Evolutionary conservation across 768 basidiomycete genomes (phyloP).

Genomic region (Leccinum arenicola): DNA sequence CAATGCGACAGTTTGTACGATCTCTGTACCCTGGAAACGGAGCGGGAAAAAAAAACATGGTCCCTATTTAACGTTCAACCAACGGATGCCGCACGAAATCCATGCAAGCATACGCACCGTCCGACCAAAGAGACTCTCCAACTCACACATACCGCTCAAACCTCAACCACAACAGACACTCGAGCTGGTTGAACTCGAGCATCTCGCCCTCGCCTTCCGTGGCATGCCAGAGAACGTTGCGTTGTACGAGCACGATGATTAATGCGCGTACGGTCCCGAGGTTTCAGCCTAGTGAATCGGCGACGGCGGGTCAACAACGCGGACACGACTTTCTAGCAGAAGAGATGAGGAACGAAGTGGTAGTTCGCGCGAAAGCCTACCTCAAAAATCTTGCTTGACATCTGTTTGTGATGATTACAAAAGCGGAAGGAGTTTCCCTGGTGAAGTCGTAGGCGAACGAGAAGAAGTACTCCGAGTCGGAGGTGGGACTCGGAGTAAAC

Average conservation of each 20-base stretch:
- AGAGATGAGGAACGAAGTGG: neutral
- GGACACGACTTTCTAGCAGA: conserved; percentile 63
- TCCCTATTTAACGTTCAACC: neutral
- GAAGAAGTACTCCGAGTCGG: too few species aligned
- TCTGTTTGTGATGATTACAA: too few species aligned
- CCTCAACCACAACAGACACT: conserved; percentile 77
- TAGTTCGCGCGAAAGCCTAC: neutral
- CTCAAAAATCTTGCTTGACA: too few species aligned
- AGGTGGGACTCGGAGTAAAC: too few species aligned
- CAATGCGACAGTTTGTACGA: conserved; percentile 70
- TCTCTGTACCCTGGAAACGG: conserved; percentile 58
- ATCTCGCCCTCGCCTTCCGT: conserved; percentile 71
- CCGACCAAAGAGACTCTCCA: conserved; percentile 67
- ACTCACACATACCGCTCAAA: conserved; percentile 80
- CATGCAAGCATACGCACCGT: conserved; percentile 46
- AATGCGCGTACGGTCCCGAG: conserved; percentile 63
- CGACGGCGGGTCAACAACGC: conserved; percentile 75
- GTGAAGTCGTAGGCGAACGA: too few species aligned
- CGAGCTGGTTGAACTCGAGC: conserved; percentile 73
- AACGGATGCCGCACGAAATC: neutral
- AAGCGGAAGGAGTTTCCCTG: too few species aligned
- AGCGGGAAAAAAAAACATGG: too few species aligned
- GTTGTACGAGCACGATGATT: conserved; percentile 83
- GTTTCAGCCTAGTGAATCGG: conserved; percentile 65
- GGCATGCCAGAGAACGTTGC: conserved; percentile 88